phyloP scores from a whole-genome alignment of 345 rosid species.

The Cardamine occulta region DNA sequence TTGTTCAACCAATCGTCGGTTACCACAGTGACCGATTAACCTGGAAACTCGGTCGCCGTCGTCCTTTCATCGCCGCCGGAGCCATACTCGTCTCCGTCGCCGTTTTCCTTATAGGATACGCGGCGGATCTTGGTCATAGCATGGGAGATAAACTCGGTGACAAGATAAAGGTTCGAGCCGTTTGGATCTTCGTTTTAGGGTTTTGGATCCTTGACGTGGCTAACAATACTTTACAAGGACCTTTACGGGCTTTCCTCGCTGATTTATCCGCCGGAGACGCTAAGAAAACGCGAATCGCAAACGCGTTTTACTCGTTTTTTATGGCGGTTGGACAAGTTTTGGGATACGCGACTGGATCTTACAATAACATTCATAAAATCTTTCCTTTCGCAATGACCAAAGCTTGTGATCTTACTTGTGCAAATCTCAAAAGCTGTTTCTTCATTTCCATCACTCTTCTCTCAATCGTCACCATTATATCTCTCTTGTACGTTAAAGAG shows the following conservation, averaged over 20 bases:
- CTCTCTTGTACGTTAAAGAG: constrained; percentile 56
- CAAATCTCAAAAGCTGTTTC: constrained; percentile 81
- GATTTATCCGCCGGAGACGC: constrained; percentile 67
- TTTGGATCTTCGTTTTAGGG: constrained; percentile 63
- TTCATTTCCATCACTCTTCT: constrained; percentile 63
- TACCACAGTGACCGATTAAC: constrained; percentile 77
- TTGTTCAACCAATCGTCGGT: constrained; percentile 87
- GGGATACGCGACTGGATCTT: constrained; percentile 86
- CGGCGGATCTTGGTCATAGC: constrained; percentile 69
- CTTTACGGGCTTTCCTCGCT: constrained; percentile 82
- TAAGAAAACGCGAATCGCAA: constrained; percentile 57
- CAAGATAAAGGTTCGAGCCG: constrained; percentile 56
- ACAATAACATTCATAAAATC: constrained; percentile 53
- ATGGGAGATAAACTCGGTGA: constrained; percentile 53
- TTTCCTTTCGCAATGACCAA: constrained; percentile 66
- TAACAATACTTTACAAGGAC: constrained; percentile 89
- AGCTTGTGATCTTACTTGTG: constrained; percentile 82
- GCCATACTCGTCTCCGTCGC: constrained; percentile 58
- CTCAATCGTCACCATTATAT: constrained; percentile 41
- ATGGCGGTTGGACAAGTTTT: constrained; percentile 92
- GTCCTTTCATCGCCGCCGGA: constrained; percentile 78
- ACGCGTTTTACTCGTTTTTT: constrained; percentile 71
- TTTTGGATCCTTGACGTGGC: constrained; percentile 97
- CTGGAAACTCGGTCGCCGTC: constrained; percentile 77
- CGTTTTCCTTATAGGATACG: constrained; percentile 76